phyloP scores from a whole-genome alignment of 352 stramenopile species.

The Pythium guiyangense region DNA sequence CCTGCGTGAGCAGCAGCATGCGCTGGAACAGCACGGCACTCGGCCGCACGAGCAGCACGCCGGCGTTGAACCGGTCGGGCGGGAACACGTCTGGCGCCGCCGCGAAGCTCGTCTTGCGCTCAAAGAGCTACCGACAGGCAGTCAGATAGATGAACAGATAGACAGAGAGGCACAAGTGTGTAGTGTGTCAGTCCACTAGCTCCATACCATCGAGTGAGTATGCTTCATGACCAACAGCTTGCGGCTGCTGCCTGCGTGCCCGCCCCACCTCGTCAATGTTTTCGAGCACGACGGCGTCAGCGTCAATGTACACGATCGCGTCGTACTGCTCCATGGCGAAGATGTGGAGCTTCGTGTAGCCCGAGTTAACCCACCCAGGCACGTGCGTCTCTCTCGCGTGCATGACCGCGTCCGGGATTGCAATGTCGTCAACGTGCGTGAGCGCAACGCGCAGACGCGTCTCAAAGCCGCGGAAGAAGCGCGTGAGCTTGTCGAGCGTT shows the following conservation, averaged over 20 bases:
- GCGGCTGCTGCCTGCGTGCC: too few relatives aligned
- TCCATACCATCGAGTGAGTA: too few relatives aligned
- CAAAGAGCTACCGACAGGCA: conserved; percentile 32
- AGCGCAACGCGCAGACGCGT: conserved; percentile 13
- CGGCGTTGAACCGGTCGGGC: too few relatives aligned
- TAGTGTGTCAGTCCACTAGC: too few relatives aligned
- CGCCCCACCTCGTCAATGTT: conserved; percentile 52
- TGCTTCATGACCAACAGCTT: too few relatives aligned
- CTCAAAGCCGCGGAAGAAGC: too few relatives aligned
- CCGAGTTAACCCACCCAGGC: conserved; percentile 35
- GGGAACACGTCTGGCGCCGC: conserved; percentile 81
- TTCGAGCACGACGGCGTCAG: conserved; percentile 71
- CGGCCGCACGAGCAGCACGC: too few relatives aligned
- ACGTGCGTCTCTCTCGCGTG: conserved; percentile 17
- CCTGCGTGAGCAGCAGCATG: too few relatives aligned
- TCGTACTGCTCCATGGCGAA: conserved; percentile 69
- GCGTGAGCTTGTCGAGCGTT: too few relatives aligned
- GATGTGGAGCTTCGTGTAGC: conserved; percentile 38
- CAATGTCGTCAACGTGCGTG: conserved; percentile 22
- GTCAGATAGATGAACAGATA: too few relatives aligned
- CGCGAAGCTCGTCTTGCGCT: conserved; percentile 59
- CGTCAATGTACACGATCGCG: conserved; percentile 85
- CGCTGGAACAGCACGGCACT: too few relatives aligned
- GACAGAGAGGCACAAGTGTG: too few relatives aligned
- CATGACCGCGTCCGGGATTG: conserved; percentile 15